Base-by-base conservation (phyloP, 202 grass and related monocot genomes). In the Alloteropsis angusta region DNA sequence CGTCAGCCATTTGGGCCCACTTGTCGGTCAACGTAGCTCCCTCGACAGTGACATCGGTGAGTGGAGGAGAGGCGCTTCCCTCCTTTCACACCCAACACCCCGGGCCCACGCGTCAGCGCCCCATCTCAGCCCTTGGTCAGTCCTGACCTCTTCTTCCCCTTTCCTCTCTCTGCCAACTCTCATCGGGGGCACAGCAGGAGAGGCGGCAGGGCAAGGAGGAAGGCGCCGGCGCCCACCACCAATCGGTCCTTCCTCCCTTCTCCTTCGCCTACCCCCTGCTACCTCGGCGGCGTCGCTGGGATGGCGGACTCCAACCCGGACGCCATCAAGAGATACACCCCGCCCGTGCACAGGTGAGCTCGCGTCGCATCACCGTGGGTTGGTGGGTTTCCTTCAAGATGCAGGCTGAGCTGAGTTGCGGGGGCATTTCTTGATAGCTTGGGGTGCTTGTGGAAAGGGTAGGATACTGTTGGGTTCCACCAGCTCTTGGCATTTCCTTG, bases 281-380 rank as follows among this genome's bases (percentile, higher is more conserved):
- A 42, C 45, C 79, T 54, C 8, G 17, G 55, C 21, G 5, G 16
- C 44, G 9, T 78, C 16, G 65, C 73, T 67, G 39, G n/a, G 65
- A 87, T 87, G 85, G 85, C 80, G 30, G 85, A 87, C 14, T 25
- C 39, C 80, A 87, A 73, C 73, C 41, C 74, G 48, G 85, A 87
- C 59, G 47, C 66, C 74, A 82, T 87, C 85, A 87, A 87, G 85
- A 62, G 80, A 66, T 87, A 87, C 74, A 87, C 79, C 48, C 85
- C 85, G 78, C 80, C 79, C 49, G 85, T 78, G 39, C 79, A 83
- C 65, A 83, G 85, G 85, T 87, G 78, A 82, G 58, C 19, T 69
- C 53, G 44, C 60, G 41, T 76, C 37, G 52, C 45, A 68, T 38
- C 34, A 65, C 56, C 46, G 4, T 44, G 15, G n/a, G 2, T 13